Conservation (phyloP, 768 basidiomycete genomes). For the Tremella yokohamensis region DNA sequence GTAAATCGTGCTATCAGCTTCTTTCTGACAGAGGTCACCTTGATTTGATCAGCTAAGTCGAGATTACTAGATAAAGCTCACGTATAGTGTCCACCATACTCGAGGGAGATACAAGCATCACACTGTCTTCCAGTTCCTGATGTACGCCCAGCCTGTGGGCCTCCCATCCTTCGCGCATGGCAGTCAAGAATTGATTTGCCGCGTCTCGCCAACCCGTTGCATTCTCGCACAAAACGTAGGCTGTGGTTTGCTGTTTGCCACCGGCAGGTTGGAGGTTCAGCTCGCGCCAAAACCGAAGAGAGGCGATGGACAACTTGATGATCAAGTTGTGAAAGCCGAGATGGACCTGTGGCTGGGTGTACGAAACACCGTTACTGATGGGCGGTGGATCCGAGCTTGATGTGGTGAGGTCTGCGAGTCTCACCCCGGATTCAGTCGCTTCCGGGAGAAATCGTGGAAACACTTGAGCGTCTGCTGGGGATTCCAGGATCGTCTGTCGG, state of each 20-base stretch:
- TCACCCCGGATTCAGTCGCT: not conserved
- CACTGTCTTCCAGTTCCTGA: too few relatives aligned
- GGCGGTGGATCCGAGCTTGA: not conserved
- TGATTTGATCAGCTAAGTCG: too few relatives aligned
- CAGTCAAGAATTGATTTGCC: not conserved
- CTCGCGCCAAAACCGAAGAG: conserved; percentile 35
- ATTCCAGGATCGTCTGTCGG: too few relatives aligned
- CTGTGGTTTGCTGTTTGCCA: conserved; percentile 30
- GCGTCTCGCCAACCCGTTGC: not conserved
- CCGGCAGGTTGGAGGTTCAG: conserved; percentile 38
- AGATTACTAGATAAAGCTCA: too few relatives aligned
- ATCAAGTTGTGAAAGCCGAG: conserved; percentile 30
- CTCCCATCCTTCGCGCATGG: not conserved
- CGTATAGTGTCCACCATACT: not conserved
- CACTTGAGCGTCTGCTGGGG: not conserved
- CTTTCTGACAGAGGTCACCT: too few relatives aligned
- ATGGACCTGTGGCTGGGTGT: conserved; percentile 15
- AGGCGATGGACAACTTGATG: conserved; percentile 24
- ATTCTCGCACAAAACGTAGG: conserved; percentile 9
- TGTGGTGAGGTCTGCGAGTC: not conserved
- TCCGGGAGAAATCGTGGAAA: not conserved
- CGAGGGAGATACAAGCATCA: too few relatives aligned
- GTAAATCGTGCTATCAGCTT: too few relatives aligned
- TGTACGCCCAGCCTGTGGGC: conserved; percentile 6
- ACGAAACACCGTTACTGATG: not conserved